Conservation (phyloP, 2,329 filamentous ascomycete species). For the Metarhizium album region DNA sequence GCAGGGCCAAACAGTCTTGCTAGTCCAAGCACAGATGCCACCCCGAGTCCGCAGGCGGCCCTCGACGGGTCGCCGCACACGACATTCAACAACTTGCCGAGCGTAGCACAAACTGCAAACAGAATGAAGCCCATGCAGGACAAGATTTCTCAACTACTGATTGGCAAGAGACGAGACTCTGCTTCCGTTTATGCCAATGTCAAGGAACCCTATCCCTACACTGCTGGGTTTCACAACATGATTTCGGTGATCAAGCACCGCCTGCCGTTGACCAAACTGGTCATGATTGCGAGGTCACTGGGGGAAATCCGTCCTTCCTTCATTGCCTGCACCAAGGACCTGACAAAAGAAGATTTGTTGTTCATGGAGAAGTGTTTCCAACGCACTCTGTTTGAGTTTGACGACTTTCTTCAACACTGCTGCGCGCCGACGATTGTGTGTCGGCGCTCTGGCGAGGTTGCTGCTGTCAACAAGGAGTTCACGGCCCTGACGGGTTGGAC, state of each 20-base stretch:
- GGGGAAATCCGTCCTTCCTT: conserved; percentile 87
- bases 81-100: conserved; percentile 18
- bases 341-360: conserved; percentile 79
- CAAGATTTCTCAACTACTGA: conserved; percentile 35
- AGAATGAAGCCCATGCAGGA: conserved; percentile 34
- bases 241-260: conserved; percentile 70
- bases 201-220: conserved; percentile 85
- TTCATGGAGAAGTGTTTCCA: conserved; percentile 99
- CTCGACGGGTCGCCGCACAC: conserved; percentile 43
- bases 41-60: conserved; percentile 47
- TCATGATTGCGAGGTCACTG: conserved; percentile 78
- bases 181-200: conserved; percentile 82
- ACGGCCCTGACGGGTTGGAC: conserved; percentile 92
- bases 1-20: conserved; percentile 51
- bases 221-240: conserved; percentile 79
- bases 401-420: conserved; percentile 81
- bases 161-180: conserved; percentile 60
- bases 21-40: conserved; percentile 54
- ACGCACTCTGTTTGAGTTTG: conserved; percentile 81
- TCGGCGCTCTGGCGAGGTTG: conserved; percentile 87
- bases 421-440: conserved; percentile 89
- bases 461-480: conserved; percentile 91
- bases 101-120: conserved; percentile 15
- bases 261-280: conserved; percentile 64
- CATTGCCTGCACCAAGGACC: conserved; percentile 80